Evolutionary conservation across 257 asterid genomes (phyloP).

Genomic region (Fraxinus quadrangulata): DNA sequence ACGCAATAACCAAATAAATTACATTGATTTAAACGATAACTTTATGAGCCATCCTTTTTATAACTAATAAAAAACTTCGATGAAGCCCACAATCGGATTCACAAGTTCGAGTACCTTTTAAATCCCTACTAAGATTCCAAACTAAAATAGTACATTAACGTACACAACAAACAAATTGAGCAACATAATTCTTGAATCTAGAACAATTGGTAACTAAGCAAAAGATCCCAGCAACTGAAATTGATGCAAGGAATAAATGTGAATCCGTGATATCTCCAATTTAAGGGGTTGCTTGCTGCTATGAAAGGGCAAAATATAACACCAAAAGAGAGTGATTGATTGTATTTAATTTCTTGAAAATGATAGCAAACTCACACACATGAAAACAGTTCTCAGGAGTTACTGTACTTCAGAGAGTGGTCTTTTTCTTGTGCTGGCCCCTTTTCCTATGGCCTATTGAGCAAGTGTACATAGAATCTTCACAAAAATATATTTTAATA

Average conservation of each 20-base stretch:
- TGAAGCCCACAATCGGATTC: too few species aligned
- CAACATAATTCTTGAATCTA: not conserved
- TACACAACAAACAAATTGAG: not conserved
- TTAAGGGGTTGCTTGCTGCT: slow-evolving; percentile 29
- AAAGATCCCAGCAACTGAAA: not conserved
- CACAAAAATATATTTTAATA: not conserved
- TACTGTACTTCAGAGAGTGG: slow-evolving; percentile 9
- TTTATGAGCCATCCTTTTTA: too few species aligned
- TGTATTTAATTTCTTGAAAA: slow-evolving; percentile 26
- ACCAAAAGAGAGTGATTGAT: slow-evolving; percentile 1
- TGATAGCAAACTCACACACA: slow-evolving; percentile 32
- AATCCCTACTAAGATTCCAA: not conserved
- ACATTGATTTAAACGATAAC: too few species aligned
- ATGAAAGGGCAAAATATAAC: slow-evolving; percentile 29
- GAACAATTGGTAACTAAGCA: not conserved
- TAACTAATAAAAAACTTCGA: too few species aligned
- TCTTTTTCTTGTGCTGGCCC: slow-evolving; percentile 20
- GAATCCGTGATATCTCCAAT: slow-evolving; percentile 15
- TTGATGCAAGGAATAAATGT: slow-evolving; percentile 2
- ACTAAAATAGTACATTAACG: too few species aligned
- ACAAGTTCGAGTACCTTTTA: too few species aligned
- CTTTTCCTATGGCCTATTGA: not conserved
- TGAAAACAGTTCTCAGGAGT: slow-evolving; percentile 11
- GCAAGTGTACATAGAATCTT: too few species aligned
- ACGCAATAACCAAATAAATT: too few species aligned